Evolutionary conservation across 78 protist species (phyloP), one percentile per base, ranked within the genome.

Genomic region (Dictyostelium purpureum): DNA sequence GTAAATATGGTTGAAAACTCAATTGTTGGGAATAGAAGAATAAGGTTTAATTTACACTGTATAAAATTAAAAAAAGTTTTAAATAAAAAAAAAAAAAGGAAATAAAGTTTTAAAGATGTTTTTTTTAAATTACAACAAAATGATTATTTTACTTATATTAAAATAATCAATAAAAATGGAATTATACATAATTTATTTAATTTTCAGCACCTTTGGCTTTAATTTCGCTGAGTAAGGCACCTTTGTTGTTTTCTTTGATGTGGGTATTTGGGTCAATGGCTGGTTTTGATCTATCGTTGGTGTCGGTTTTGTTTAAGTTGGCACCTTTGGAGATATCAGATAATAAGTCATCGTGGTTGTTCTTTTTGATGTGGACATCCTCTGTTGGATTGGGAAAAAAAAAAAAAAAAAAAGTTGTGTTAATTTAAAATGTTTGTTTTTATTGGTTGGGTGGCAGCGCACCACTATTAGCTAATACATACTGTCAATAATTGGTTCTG

Each of bases 231-330:
- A 78, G 57, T 38, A 78, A 45, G 31, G 54, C 54, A 43, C 37
- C 56, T 4, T 78, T 71, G 1, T 59, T 3, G 38, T 37, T 61
- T 63, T 5, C 59, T 43, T 63, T 63, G 56, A 78, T 26, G 56
- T 12, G 7, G 54, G 37, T 57, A 45, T 52, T 57, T 6, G 3
- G 6, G 38, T 78, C 87, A 26, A 78, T 63, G 56, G 18, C 38
- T 78, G 87, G 87, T 42, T 43, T 69, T 19, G 87, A 78, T 10
- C 31, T 26, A 54, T 79, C 88, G 21, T 28, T 37, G 61, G 85
- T 77, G 1, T 77, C 85, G 10, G 47, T 37, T 5, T 77, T 43
- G 1, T 6, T 19, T 2, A 56, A n/a, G 37, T 12, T 35, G 73
- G 85, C 71, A 76, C 85, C 85, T 28, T 56, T 61, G 37, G 38